phyloP scores from a whole-genome alignment of 75 land plant species.

The Pinus albicaulis region DNA sequence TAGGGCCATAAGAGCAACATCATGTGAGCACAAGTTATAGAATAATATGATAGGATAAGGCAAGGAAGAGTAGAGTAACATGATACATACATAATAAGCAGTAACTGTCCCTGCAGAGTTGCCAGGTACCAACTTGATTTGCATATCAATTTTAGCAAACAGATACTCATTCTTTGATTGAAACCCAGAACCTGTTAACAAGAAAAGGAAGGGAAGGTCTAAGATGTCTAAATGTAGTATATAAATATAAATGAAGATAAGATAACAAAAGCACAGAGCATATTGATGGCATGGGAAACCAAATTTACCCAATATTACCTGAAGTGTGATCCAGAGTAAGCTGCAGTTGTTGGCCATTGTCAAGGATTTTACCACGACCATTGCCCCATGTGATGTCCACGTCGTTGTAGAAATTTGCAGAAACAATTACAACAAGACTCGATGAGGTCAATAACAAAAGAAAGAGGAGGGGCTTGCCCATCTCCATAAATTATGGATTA shows the following conservation, averaged over 20 bases:
- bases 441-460: no score
- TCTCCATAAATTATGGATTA: not conserved
- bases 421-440: no score
- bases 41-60: no score
- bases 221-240: not conserved
- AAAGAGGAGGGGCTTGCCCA: no score
- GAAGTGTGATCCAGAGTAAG: conserved; percentile 31
- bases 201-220: no score
- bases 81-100: conserved; percentile 43
- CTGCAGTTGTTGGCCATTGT: conserved; percentile 23
- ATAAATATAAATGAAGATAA: not conserved
- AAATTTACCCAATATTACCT: conserved; percentile 9
- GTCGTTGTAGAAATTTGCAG: conserved; percentile 20
- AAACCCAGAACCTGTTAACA: conserved; percentile 45
- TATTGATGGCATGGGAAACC: not conserved
- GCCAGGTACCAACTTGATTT: conserved; percentile 65
- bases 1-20: not conserved
- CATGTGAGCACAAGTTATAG: not conserved
- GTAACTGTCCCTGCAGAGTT: conserved; percentile 71
- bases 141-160: conserved; percentile 71
- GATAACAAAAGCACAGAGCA: not conserved
- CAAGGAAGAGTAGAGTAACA: not conserved
- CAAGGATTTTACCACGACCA: conserved; percentile 15
- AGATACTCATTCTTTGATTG: conserved; percentile 61
- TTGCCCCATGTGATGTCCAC: conserved; percentile 31